These are phyloP conservation scores for Aeschynomene evenia DNA, from an alignment of 306 rosid genomes.

Conservation along the genomic window DNA sequence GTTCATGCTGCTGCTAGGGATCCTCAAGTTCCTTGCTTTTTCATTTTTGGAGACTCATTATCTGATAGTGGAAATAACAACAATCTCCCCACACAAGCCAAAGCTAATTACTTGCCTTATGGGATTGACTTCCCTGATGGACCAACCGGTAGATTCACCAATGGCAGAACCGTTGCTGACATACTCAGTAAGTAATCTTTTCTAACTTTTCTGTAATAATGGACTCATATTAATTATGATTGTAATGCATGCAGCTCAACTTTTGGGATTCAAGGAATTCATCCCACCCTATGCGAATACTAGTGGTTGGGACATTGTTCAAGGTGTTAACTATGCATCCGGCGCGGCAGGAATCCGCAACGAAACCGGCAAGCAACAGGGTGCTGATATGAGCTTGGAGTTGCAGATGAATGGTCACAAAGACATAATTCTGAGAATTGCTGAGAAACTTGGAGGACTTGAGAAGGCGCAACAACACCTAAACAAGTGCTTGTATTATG, in stretches of 20 bases:
- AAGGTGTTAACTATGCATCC: constrained; percentile 34
- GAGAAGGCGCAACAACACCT: constrained; percentile 1
- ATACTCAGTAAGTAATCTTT: constrained; percentile 35
- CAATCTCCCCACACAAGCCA: constrained; percentile 8
- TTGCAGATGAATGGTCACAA: constrained; percentile 36
- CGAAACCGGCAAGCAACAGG: constrained; percentile 30
- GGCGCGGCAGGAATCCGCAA: constrained; percentile 25
- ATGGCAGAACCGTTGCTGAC: constrained; percentile 45
- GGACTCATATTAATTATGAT: too few relatives aligned
- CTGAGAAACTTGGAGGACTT: not conserved
- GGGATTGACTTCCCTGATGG: constrained; percentile 48
- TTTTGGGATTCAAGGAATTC: constrained; percentile 12
- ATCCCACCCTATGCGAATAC: constrained; percentile 28
- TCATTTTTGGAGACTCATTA: constrained; percentile 64
- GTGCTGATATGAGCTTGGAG: constrained; percentile 22
- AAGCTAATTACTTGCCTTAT: constrained; percentile 45
- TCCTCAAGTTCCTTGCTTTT: constrained; percentile 46
- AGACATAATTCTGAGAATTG: not conserved
- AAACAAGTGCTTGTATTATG: constrained; percentile 42
- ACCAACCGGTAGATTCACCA: constrained; percentile 59
- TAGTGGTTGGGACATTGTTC: constrained; percentile 5
- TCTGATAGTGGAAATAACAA: constrained; percentile 63
- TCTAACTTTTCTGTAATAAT: not conserved
- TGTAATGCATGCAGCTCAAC: constrained; percentile 26
- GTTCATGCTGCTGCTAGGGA: constrained; percentile 18